Percentiles rank a stretch among this genome's conserved stretches.
Evolutionary conservation across 2,329 filamentous ascomycete genomes (phyloP).

Genomic region (Xylariaceae sp.): DNA sequence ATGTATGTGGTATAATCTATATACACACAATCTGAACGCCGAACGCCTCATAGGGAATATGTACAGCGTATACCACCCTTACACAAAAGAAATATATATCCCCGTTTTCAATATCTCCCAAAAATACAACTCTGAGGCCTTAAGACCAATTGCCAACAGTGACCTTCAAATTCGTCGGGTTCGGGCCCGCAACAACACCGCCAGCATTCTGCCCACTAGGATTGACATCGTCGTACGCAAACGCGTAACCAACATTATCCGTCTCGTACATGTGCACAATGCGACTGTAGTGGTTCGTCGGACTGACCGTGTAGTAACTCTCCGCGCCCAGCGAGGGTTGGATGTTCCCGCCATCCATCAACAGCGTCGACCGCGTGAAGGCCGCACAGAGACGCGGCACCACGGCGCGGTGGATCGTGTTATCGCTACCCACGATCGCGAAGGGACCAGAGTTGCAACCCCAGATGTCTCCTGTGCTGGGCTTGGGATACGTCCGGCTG

Average conservation of each 20-base stretch:
- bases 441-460: constrained; percentile 48
- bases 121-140: not conserved
- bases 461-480: constrained; percentile 44
- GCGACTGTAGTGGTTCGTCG: constrained; percentile 53
- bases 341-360: constrained; percentile 41
- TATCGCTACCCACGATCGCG: constrained; percentile 34
- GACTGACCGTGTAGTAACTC: constrained; percentile 41
- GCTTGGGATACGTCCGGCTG: constrained; percentile 40
- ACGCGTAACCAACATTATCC: constrained; percentile 58
- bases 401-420: constrained; percentile 38
- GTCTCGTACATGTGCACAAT: constrained; percentile 56
- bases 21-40: too few species aligned
- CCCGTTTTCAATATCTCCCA: not conserved
- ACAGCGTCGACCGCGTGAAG: constrained; percentile 42
- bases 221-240: constrained; percentile 64
- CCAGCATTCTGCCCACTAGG: constrained; percentile 51
- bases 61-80: too few species aligned
- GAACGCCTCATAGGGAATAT: too few species aligned
- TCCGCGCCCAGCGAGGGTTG: constrained; percentile 38
- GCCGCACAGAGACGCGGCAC: constrained; percentile 47
- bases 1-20: too few species aligned
- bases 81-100: not conserved
- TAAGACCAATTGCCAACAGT: constrained; percentile 39
- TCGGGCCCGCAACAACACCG: constrained; percentile 44
- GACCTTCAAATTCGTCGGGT: constrained; percentile 43